phyloP scores from a whole-genome alignment of 805 yeast species.

The Torulaspora microellipsoides region DNA sequence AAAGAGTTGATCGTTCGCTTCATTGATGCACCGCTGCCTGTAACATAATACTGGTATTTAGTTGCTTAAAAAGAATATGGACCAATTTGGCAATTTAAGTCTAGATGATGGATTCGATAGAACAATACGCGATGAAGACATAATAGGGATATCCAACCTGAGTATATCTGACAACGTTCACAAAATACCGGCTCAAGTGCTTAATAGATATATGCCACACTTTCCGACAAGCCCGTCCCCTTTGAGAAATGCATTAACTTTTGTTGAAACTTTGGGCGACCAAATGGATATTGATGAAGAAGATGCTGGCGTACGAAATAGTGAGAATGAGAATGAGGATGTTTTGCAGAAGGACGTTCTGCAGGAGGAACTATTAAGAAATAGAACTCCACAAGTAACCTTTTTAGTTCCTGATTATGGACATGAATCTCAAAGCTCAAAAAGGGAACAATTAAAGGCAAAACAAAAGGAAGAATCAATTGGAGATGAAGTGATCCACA shows the following conservation, averaged over 20 bases:
- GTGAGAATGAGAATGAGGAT: neutral
- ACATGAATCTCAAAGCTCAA: neutral
- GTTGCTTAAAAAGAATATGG: constrained; percentile 8
- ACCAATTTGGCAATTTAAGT: constrained; percentile 12
- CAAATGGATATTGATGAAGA: constrained; percentile 23
- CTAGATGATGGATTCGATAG: constrained; percentile 12
- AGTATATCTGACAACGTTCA: constrained; percentile 14
- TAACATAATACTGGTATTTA: neutral
- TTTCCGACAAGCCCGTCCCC: constrained; percentile 19
- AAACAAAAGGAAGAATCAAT: neutral
- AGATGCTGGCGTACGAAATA: constrained; percentile 1
- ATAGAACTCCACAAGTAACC: neutral
- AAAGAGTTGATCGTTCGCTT: too few relatives aligned
- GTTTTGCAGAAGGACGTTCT: neutral
- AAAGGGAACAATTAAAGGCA: neutral
- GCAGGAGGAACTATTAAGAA: neutral
- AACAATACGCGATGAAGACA: constrained; percentile 17
- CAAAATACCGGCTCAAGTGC: constrained; percentile 15
- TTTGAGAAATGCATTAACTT: constrained; percentile 13
- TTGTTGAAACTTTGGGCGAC: constrained; percentile 11
- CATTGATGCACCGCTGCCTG: too few relatives aligned
- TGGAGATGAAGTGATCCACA: neutral
- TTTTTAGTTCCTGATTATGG: constrained; percentile 3
- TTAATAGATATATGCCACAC: constrained; percentile 14
- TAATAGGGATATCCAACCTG: constrained; percentile 19